Base-by-base conservation (phyloP, 2,329 filamentous ascomycete species). In the Alternaria solani region DNA sequence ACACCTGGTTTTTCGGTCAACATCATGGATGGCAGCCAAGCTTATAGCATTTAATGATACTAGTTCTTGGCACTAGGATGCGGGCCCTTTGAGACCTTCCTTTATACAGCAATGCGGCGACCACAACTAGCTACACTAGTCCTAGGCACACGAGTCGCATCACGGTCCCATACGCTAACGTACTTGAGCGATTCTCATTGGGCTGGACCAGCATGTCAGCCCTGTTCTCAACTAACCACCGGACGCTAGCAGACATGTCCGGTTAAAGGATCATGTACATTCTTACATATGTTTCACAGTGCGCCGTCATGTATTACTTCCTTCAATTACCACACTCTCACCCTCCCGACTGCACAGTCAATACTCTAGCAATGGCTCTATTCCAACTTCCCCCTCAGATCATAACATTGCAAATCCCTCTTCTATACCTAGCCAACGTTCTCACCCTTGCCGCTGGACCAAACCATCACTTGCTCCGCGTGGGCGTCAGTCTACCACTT, bases 391-490 rank as follows among this genome's bases (percentile, higher is more conserved):
- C 65, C 9, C 49, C 55, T 5, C 9, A 62, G 25, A 51, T 68
- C 14, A 34, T 46, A 5, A 8, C 42, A 7, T 38, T 65, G 7
- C 66, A 70, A 36, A 9, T 67, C 5, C 65, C 63, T 7, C 58
- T 73, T 12, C 25, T 74, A 12, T 46, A 59, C 30, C 6, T 64
- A 1, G 56, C 32, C 28, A 69, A 68, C 39, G 41, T 64, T 26
- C 11, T 72, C 7, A 55, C 64, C 3, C 66, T 74, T 9, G 59
- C 65, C 5, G 39, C 67, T 12, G 60, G 61, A 4, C 64, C 64
- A 0, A 30, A 36, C 9, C 43, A 51, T 25, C 66, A 59, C 6
- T 2, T 62, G 11, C 11, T 64, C 7, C 62, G 63, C 16, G 41
- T 66, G 7, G 38, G 30, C 1, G 42, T 67, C 39, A 68, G 59